Percentiles rank a stretch among this genome's conserved stretches.
These are phyloP conservation scores for Trichoderma asperellum DNA, from an alignment of 2,329 filamentous ascomycete genomes.

Conservation along the genomic window DNA sequence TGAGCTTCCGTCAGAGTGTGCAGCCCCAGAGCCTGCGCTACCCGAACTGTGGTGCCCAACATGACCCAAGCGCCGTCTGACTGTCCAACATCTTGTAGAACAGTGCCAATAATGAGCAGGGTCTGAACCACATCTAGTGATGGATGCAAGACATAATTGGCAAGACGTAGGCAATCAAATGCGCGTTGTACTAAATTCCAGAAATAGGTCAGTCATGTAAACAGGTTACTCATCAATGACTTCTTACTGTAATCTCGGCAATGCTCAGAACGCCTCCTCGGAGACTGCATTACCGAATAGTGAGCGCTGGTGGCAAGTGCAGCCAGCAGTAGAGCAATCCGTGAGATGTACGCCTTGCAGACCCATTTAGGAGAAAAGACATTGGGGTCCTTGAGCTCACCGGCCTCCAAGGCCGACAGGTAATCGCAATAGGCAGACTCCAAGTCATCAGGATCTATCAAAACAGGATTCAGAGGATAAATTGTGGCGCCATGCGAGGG, in stretches of 20 bases:
- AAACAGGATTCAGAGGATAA: slow-evolving; percentile 12
- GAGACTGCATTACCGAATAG: slow-evolving; percentile 20
- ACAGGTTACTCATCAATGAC: neutral
- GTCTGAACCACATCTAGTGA: slow-evolving; percentile 12
- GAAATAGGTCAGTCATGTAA: neutral
- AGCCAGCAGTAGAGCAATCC: slow-evolving; percentile 19
- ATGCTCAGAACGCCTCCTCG: slow-evolving; percentile 19
- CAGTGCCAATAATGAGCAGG: slow-evolving; percentile 19
- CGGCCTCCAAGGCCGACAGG: slow-evolving; percentile 10
- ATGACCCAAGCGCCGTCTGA: slow-evolving; percentile 25
- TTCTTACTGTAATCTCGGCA: slow-evolving; percentile 18
- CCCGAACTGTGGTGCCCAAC: slow-evolving; percentile 18
- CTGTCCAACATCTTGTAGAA: slow-evolving; percentile 26
- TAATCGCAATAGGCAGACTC: slow-evolving; percentile 20
- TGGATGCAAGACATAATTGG: slow-evolving; percentile 22
- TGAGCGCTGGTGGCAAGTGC: slow-evolving; percentile 22
- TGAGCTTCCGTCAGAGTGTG: slow-evolving; percentile 2
- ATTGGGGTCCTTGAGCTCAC: slow-evolving; percentile 10
- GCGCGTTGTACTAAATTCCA: slow-evolving; percentile 9
- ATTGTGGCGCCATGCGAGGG: slow-evolving; percentile 15
- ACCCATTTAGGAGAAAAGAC: slow-evolving; percentile 15
- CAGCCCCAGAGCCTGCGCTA: slow-evolving; percentile 24
- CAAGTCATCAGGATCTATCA: slow-evolving; percentile 14
- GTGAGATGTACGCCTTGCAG: slow-evolving; percentile 12
- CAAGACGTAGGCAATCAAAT: slow-evolving; percentile 23